Evolutionary conservation across 805 yeast species (phyloP), one percentile per base, ranked within the genome.

Genomic region (Ogataea methylovora): DNA sequence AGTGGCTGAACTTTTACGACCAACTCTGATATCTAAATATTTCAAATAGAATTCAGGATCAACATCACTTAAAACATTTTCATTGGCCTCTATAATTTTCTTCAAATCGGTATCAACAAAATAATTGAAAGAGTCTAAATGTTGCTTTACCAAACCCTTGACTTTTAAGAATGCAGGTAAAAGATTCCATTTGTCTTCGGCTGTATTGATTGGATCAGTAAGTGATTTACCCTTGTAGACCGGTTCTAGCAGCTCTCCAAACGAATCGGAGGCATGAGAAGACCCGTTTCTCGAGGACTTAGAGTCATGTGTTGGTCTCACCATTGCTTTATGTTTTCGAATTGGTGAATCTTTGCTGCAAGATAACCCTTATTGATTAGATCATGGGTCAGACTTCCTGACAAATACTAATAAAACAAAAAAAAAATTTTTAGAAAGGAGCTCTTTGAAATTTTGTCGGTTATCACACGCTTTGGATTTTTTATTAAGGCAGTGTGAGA

Each of bases 1-100:
- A 13, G 45, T 45, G 12, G 76, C 65, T n/a, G 69, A 62, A n/a
- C 83, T 73, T 46, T 70, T 79, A 51, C 77, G 75, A 4, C 97
- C 97, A 16, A 92, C 90, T 45, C 97, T 69, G 46, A 92, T 92
- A 56, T 92, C 97, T 38, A 86, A 68, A 57, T 92, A 92, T 49
- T 86, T 90, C 54, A 92, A 67, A 51, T 90, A 92, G 52, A 92
- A 92, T 52, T 88, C 95, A 1, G 98, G 98, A 60, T 90, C 97
- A 24, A 92, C 97, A 58, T 92, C 98, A 48, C 92, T 79, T 19
- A 92, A 65, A 26, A 92, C 87, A 34, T 74, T 62, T 60, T 88
- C 88, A 57, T 92, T 92, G 12, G 99, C 98, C 46, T 74, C 67
- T 40, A 92, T 82, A 57, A 92, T 92, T 54, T 92, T 90, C 61